Conservation (phyloP, 1,139 yeast genomes). For the Geotrichum restrictum region DNA sequence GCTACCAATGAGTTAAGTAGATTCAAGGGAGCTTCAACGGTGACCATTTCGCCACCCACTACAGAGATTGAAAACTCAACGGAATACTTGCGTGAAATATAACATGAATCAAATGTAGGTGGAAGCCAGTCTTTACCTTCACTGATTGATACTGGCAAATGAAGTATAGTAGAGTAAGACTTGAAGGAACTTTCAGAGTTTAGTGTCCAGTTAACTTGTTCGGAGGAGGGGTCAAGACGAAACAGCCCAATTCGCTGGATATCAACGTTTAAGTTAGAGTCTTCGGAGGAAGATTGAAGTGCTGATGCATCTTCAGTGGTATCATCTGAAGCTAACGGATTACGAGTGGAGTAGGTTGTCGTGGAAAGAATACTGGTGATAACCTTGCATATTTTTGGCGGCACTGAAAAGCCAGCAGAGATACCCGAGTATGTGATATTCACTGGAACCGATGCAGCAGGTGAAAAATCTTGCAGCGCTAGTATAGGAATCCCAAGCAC, state of each 20-base stretch:
- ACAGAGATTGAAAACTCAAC: slow-evolving; percentile 1
- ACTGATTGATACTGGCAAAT: slow-evolving; percentile 2
- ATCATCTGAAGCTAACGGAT: background rate
- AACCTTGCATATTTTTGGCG: slow-evolving; percentile 9
- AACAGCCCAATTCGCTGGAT: slow-evolving; percentile 4
- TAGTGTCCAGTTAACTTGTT: slow-evolving; percentile 2
- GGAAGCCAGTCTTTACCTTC: slow-evolving; percentile 10
- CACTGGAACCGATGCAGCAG: slow-evolving; percentile 3
- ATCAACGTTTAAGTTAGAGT: background rate
- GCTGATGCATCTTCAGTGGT: background rate
- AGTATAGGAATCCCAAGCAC: slow-evolving; percentile 1
- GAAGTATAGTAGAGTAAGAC: background rate
- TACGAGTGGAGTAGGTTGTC: slow-evolving; percentile 11
- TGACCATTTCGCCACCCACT: background rate
- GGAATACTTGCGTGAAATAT: slow-evolving; percentile 11
- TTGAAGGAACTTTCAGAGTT: background rate
- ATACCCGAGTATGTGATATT: background rate
- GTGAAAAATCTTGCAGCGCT: background rate
- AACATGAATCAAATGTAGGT: slow-evolving; percentile 16
- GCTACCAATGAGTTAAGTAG: slow-evolving; percentile 3
- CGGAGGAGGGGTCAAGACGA: slow-evolving; percentile 1
- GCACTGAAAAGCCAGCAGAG: background rate
- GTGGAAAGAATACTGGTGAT: background rate
- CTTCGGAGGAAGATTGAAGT: background rate
- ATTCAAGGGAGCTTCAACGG: slow-evolving; percentile 6